Conservation (phyloP, 805 yeast genomes). For the Kuraishia piskuri region DNA sequence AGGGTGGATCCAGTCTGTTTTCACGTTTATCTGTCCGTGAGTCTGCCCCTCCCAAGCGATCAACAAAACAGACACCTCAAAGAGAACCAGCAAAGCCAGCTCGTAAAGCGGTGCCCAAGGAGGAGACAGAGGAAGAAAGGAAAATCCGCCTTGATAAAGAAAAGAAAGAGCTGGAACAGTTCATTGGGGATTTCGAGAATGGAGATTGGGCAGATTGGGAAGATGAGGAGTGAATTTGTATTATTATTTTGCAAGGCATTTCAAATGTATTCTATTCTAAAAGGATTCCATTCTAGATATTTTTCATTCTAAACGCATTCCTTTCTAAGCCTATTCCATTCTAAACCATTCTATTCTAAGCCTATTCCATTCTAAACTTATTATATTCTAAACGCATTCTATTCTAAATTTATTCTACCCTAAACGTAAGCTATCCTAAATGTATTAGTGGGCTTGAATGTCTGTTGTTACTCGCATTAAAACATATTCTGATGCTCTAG, state of each 20-base stretch:
- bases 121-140: background rate
- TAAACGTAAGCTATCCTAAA: too few relatives aligned
- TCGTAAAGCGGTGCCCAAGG: background rate
- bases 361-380: too few relatives aligned
- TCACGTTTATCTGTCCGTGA: background rate
- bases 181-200: background rate
- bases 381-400: too few relatives aligned
- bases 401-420: too few relatives aligned
- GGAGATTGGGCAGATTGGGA: slow-evolving; percentile 1
- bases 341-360: too few relatives aligned
- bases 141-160: background rate
- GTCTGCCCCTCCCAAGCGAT: background rate
- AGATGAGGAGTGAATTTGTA: background rate
- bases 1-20: background rate
- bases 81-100: background rate
- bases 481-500: too few relatives aligned
- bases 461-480: background rate
- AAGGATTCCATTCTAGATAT: too few relatives aligned
- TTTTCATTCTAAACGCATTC: too few relatives aligned
- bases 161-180: background rate
- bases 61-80: background rate
- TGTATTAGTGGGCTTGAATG: background rate
- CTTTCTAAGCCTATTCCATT: too few relatives aligned
- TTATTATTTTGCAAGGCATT: background rate
- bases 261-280: too few relatives aligned